Conservation (phyloP, 169 alveolate species). For the Eimeria tenella region DNA sequence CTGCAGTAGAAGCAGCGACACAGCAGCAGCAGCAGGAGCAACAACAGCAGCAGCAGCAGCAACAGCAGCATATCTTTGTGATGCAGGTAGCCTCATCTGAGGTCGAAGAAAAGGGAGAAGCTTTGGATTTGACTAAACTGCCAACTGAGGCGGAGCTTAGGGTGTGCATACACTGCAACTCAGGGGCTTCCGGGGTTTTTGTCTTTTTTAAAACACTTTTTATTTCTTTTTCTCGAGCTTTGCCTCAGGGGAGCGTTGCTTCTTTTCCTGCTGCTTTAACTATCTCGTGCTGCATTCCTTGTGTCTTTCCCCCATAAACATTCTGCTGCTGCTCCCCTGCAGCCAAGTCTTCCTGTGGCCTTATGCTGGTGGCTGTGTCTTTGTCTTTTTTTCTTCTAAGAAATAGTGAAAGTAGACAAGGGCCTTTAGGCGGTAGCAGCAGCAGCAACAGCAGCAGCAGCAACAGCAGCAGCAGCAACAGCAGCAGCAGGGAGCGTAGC, state of each 20-base stretch:
- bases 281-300: background rate
- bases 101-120: background rate
- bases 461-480: slow-evolving; percentile 44
- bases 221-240: background rate
- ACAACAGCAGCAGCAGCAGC: slow-evolving; percentile 3
- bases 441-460: slow-evolving; percentile 35
- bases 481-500: background rate
- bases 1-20: background rate
- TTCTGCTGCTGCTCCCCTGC: background rate
- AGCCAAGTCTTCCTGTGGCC: no score
- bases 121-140: background rate
- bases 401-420: background rate
- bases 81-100: background rate
- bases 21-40: slow-evolving; percentile 13
- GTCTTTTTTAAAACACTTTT: background rate
- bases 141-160: slow-evolving; percentile 5
- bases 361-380: no score
- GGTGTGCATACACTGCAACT: background rate
- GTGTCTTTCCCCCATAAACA: background rate
- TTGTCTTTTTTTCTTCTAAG: background rate
- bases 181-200: background rate
- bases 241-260: background rate
- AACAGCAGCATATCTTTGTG: slow-evolving; percentile 8
- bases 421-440: background rate
- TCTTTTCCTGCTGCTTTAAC: background rate